phyloP scores from a whole-genome alignment of 1,284 basidiomycete genomes.

The Boletus smithii region DNA sequence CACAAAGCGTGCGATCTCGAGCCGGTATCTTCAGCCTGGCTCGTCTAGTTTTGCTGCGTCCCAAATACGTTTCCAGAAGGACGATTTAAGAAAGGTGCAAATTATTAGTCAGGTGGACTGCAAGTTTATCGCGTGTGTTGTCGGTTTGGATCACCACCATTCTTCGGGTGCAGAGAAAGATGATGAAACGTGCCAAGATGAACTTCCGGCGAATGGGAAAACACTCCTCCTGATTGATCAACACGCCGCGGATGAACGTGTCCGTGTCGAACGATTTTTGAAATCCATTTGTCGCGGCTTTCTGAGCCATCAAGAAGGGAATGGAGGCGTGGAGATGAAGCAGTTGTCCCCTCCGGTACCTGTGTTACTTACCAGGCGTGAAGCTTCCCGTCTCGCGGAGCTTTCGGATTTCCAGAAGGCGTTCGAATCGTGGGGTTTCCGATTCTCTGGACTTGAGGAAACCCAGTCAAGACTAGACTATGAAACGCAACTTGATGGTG shows the following conservation, averaged over 20 bases:
- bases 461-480: conserved; percentile 13
- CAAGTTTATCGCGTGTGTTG: conserved; percentile 82
- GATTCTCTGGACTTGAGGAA: conserved; percentile 43
- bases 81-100: conserved; percentile 50
- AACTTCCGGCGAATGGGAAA: conserved; percentile 10
- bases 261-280: conserved; percentile 84
- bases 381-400: conserved; percentile 49
- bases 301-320: conserved; percentile 37
- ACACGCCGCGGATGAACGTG: conserved; percentile 92
- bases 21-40: conserved; percentile 11
- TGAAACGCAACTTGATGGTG: conserved; percentile 29
- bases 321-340: conserved; percentile 38
- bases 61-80: conserved; percentile 45
- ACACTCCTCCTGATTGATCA: conserved; percentile 87
- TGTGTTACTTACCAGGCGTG: conserved; percentile 62
- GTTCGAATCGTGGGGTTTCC: conserved; percentile 74
- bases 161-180: conserved; percentile 15
- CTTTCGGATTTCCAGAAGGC: conserved; percentile 42
- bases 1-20: conserved; percentile 7
- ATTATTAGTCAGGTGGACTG: conserved; percentile 82
- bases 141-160: conserved; percentile 27
- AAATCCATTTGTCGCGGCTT: conserved; percentile 67
- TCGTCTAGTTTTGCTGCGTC: conserved; percentile 16
- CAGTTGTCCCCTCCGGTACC: conserved; percentile 49
- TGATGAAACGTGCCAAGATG: conserved; percentile 8